A percentile compares a stretch with the other conserved stretches of the same genome.
phyloP scores from a whole-genome alignment of 805 yeast species.

The Candida cerambycidarum region DNA sequence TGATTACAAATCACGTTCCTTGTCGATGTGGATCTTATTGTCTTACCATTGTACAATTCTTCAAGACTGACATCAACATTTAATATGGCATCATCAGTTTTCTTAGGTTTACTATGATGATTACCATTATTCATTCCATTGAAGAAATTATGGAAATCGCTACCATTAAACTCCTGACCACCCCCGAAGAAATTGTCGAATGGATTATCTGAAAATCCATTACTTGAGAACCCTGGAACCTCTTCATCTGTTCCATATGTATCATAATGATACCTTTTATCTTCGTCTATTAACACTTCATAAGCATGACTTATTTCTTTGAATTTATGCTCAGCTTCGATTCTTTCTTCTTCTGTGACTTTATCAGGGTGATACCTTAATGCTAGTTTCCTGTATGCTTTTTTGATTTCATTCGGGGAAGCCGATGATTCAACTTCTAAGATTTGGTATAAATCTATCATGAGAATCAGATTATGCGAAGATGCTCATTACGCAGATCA shows the following conservation, averaged over 20 bases:
- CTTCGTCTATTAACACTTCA: conserved; percentile 74
- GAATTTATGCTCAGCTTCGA: conserved; percentile 71
- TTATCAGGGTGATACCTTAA: conserved; percentile 88
- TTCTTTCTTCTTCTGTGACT: conserved; percentile 64
- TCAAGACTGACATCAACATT: conserved; percentile 65
- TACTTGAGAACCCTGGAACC: not conserved
- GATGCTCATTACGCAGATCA: not conserved
- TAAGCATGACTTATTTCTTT: conserved; percentile 87
- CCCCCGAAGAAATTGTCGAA: conserved; percentile 28
- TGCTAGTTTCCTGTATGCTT: conserved; percentile 84
- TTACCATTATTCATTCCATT: conserved; percentile 37
- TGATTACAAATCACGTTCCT: conserved; percentile 69
- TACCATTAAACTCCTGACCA: conserved; percentile 54
- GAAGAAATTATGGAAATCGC: conserved; percentile 75
- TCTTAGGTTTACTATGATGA: conserved; percentile 20
- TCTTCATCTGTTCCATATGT: conserved; percentile 49
- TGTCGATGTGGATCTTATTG: conserved; percentile 67
- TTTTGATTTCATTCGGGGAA: conserved; percentile 67
- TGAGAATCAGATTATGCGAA: conserved; percentile 1
- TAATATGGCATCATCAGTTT: conserved; percentile 69
- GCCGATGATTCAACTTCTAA: conserved; percentile 71
- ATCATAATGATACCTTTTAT: conserved; percentile 58
- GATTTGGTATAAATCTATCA: conserved; percentile 53
- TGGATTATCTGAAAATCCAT: conserved; percentile 19
- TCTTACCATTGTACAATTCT: conserved; percentile 79